phyloP scores from a whole-genome alignment of 2,329 filamentous ascomycete species.

The Xylariaceae sp. region DNA sequence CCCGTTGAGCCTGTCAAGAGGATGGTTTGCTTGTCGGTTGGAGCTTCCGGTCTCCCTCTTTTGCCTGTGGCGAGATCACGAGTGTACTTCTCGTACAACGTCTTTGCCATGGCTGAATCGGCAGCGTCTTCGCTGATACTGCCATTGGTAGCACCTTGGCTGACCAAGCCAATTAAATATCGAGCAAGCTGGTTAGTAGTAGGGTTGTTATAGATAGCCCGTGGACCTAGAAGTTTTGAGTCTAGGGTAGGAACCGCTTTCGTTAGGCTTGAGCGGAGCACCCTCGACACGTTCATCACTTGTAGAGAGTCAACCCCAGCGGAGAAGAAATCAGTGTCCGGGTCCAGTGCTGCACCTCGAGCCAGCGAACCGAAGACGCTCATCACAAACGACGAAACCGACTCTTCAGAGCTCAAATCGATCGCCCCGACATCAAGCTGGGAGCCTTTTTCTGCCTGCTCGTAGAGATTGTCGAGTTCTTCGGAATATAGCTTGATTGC shows the following conservation, averaged over 20 bases:
- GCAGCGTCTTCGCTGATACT: conserved; percentile 7
- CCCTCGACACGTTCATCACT: conserved; percentile 26
- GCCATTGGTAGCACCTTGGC: not conserved
- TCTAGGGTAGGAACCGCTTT: not conserved
- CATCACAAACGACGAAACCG: conserved; percentile 24
- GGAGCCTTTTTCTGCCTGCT: conserved; percentile 18
- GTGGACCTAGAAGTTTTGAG: conserved; percentile 1
- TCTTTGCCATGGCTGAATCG: conserved; percentile 11
- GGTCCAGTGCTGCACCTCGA: conserved; percentile 19
- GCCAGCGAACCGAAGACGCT: conserved; percentile 7
- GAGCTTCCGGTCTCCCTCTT: conserved; percentile 22
- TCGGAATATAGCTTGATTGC: conserved; percentile 36
- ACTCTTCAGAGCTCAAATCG: conserved; percentile 21
- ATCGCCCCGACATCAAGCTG: conserved; percentile 13
- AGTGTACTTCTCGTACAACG: conserved; percentile 28
- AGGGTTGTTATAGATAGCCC: conserved; percentile 11
- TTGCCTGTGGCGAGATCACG: conserved; percentile 21
- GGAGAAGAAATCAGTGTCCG: conserved; percentile 12
- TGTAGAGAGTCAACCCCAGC: conserved; percentile 23
- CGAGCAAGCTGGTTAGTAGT: conserved; percentile 26
- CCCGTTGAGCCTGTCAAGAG: conserved; percentile 40
- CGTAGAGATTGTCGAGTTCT: conserved; percentile 38
- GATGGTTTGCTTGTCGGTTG: conserved; percentile 24
- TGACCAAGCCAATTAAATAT: conserved; percentile 13
- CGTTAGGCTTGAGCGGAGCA: conserved; percentile 5